Conservation (phyloP, 2,329 filamentous ascomycete species). For the Colletotrichum australisinense region DNA sequence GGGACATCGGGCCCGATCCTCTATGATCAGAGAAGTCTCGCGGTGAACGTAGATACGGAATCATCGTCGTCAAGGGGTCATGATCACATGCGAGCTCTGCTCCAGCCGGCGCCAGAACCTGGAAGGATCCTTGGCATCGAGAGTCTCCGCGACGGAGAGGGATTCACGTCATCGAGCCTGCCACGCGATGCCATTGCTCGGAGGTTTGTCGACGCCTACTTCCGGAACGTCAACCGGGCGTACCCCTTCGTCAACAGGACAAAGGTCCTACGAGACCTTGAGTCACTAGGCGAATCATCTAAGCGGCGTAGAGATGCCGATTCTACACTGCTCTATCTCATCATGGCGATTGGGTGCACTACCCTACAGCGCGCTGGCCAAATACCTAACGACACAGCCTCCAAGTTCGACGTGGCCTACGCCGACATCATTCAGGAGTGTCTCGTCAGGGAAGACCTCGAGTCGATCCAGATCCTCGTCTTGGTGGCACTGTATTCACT, state of each 20-base stretch:
- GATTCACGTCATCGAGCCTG: conserved; percentile 29
- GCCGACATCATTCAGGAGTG: conserved; percentile 55
- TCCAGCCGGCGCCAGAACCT: conserved; percentile 21
- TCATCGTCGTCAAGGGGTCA: conserved; percentile 22
- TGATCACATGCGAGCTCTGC: conserved; percentile 23
- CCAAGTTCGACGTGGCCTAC: conserved; percentile 51
- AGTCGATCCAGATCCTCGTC: conserved; percentile 54
- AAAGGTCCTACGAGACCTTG: conserved; percentile 48
- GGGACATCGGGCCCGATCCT: background rate
- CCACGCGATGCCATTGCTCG: conserved; percentile 43
- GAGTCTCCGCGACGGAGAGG: conserved; percentile 10
- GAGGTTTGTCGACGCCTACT: conserved; percentile 56
- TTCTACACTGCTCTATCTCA: conserved; percentile 52
- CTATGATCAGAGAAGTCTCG: conserved; percentile 20
- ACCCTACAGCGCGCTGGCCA: conserved; percentile 56
- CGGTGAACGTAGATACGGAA: conserved; percentile 16
- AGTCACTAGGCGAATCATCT: conserved; percentile 41
- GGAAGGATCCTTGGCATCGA: conserved; percentile 28
- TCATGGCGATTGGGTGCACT: conserved; percentile 59
- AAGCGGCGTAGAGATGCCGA: conserved; percentile 42
- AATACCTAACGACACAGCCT: conserved; percentile 45
- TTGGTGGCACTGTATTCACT: conserved; percentile 56
- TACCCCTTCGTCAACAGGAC: conserved; percentile 57
- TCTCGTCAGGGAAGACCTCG: conserved; percentile 46
- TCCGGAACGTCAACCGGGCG: conserved; percentile 56